Evolutionary conservation across 202 grass and related monocot genomes (phyloP), one percentile per base, ranked within the genome.

Genomic region (Zizania palustris): DNA sequence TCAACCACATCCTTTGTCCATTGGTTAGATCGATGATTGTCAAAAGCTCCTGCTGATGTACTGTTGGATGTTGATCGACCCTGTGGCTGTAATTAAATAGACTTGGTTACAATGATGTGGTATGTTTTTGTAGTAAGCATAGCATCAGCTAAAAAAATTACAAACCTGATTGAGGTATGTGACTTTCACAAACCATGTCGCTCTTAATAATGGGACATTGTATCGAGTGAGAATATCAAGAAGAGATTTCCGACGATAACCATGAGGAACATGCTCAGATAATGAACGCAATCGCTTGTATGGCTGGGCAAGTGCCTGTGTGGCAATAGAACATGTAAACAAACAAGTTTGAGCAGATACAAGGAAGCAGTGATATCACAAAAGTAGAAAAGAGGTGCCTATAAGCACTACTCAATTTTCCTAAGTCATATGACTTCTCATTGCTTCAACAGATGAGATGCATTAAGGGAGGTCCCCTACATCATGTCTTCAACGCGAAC

Each of bases 161-260:
- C 74, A 73, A 61, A 99, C 96, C 92, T 99, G 96, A 89, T 99
- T 99, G 60, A 99, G 96, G 87, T 96, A 99, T 39, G 90, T 93
- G 67, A 99, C 96, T 89, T 99, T 99, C 58, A 96, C 89, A 84
- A 99, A 95, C 96, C 96, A 99, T 68, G 96, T 91, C 51, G 96
- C 96, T 88, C 96, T 92, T 72, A 95, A 71, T 75, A 99, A 76
- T 9, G 96, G 96, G 49, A 99, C 72, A 87, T 91, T 96, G 66
- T 92, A 86, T 57, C 88, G 90, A 83, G 80, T 96, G 49, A 99
- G 89, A 86, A 85, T 78, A 63, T 99, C 92, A 87, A 99, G 91
- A 58, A 99, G 96, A 41, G 88, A 88, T 79, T 99, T 99, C 50
- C 96, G 87, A 76, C 92, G 89, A 64, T 92, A 99, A 82, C 96